Base-by-base conservation (phyloP, 2,329 filamentous ascomycete species). In the Cladosporium halotolerans region DNA sequence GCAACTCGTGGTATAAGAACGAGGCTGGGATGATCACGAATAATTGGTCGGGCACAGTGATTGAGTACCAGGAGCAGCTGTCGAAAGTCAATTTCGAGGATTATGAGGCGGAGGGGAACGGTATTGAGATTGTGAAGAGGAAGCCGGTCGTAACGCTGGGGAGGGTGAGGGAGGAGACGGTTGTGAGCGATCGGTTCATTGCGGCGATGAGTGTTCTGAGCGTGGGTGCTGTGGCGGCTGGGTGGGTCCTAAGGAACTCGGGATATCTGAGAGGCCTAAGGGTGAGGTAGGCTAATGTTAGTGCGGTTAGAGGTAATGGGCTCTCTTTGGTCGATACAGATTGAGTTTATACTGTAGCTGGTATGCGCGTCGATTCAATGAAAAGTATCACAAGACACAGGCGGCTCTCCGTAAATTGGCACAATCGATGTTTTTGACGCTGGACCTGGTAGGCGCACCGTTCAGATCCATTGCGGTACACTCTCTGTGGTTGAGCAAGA, bases 1-100 rank as follows among this genome's bases (percentile, higher is more conserved):
- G 79, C 58, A 71, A 70, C 14, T 74, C 69, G 43, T 82, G 80
- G 79, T 82, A 82, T 61, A 82, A 81, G 68, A 77, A 73, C 18
- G 71, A 72, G 0, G 72, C 75, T 0, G 79, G 79, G 0, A 57
- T 72, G 38, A 79, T 82, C 57, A 81, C 78, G 4, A 81, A 82
- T 55, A 82, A 82, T 59, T 82, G 79, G 73, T 65, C 57, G 9
- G 53, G 76, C 1, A 80, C 74, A 0, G 80, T 79, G 5, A 61
- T 82, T 0, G 73, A 78, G 43, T 83, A 83, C 61, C 80, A 83
- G 65, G 69, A 76, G 46, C 57, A 69, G 56, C 56, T 76, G 48
- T 61, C 65, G 8, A 65, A 64, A 13, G 72, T 79, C 0, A 57
- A 73, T 18, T 77, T 72, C 68, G 68, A 67, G 0, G 76, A 79